Evolutionary conservation across 2,329 filamentous ascomycete species (phyloP), one percentile per base, ranked within the genome.

Genomic region (Neonectria faginata): DNA sequence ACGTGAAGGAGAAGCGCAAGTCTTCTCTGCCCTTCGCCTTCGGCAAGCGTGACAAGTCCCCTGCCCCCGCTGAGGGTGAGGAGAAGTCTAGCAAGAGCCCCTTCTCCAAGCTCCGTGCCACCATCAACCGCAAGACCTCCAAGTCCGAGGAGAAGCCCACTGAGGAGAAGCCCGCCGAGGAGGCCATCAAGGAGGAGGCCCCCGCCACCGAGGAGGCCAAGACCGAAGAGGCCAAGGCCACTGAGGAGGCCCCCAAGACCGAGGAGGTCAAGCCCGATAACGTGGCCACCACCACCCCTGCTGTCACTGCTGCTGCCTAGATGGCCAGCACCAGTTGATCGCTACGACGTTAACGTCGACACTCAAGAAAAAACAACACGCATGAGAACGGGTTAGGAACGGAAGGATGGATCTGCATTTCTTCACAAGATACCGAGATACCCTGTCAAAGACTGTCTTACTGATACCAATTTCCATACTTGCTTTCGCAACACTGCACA

Each of bases 1-100:
- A 88, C 67, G 78, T 85, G 72, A 94, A 93, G 89, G 85, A 88
- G 80, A 97, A 97, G 92, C 92, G 93, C 80, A 89, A 89, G 81
- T 96, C 92, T 70, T 90, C 94, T 75, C 80, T 88, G 9, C 85
- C 86, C 53, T 97, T 97, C 81, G 89, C 88, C 74, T 90, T 89
- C 75, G 89, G 92, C 74, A 91, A 93, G 87, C 95, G 95, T 86
- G 90, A 91, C 79, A 86, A 87, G 80, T 80, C 80, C 39, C 78
- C 82, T 50, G 74, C 81, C 39, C 86, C 85, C 1, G 90, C 90
- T 69, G 85, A 88, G 73, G 90, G 92, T 76, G 84, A 87, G 69
- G 84, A 88, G 79, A 86, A 86, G 82, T 73, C 77, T 41, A 69
- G 72, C 67, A 84, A 84, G 68, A 82, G 83, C 62, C 81, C 84